phyloP scores from a whole-genome alignment of 345 rosid species.

The Eucalyptus microcorys region DNA sequence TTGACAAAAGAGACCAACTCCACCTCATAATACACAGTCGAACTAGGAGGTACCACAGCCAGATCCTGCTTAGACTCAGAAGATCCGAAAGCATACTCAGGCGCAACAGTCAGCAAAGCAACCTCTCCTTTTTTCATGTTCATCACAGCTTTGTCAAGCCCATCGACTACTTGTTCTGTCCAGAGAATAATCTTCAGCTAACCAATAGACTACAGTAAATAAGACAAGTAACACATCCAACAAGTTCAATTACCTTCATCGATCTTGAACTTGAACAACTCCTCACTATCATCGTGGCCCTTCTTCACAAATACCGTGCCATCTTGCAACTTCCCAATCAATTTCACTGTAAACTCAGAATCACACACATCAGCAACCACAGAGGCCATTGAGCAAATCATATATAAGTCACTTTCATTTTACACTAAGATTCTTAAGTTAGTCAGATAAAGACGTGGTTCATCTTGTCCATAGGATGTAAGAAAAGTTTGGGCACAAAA shows the following conservation, averaged over 20 bases:
- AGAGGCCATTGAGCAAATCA: neutral
- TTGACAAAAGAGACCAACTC: slow-evolving; percentile 68
- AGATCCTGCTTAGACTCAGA: slow-evolving; percentile 62
- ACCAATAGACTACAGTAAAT: neutral
- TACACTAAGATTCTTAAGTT: neutral
- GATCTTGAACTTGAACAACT: slow-evolving; percentile 65
- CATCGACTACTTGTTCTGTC: slow-evolving; percentile 85
- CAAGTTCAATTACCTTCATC: slow-evolving; percentile 62
- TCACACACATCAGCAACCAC: neutral
- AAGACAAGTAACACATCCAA: neutral
- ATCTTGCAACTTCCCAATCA: slow-evolving; percentile 74
- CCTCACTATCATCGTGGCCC: slow-evolving; percentile 55
- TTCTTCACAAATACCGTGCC: slow-evolving; percentile 71
- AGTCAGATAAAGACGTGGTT: neutral
- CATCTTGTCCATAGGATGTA: neutral
- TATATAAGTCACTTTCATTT: neutral
- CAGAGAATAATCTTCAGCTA: neutral
- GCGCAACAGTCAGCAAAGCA: slow-evolving; percentile 55
- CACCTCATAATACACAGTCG: slow-evolving; percentile 63
- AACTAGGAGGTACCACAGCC: slow-evolving; percentile 63
- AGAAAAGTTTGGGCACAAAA: neutral
- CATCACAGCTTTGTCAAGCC: slow-evolving; percentile 75
- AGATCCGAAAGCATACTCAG: slow-evolving; percentile 82
- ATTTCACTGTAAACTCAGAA: slow-evolving; percentile 48
- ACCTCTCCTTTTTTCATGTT: slow-evolving; percentile 91